Evolutionary conservation across 192 early-diverging fungal species (phyloP).

Genomic region (Coemansia sp.): DNA sequence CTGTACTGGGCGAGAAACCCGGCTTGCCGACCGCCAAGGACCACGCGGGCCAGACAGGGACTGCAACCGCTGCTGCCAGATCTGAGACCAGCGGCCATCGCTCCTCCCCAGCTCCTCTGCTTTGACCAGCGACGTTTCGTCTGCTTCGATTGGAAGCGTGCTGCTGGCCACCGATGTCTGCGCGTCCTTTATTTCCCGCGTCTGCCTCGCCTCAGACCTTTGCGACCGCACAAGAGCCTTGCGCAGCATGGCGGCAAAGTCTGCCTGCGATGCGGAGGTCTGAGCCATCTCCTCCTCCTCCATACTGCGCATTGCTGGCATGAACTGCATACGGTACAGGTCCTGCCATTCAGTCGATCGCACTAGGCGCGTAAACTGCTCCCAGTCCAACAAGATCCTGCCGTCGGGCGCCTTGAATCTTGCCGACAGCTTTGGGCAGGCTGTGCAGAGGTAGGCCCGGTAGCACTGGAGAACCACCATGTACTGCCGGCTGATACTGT

Average conservation of each 20-base stretch:
- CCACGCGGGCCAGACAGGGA: slow-evolving; percentile 22
- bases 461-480: slow-evolving; percentile 22
- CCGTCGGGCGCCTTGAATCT: neutral
- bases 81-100: slow-evolving; percentile 13
- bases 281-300: slow-evolving; percentile 33
- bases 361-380: slow-evolving; percentile 6
- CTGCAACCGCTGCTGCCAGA: slow-evolving; percentile 27
- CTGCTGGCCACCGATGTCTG: slow-evolving; percentile 23
- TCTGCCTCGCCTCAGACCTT: slow-evolving; percentile 6
- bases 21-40: slow-evolving; percentile 10
- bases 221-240: slow-evolving; percentile 17
- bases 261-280: slow-evolving; percentile 7
- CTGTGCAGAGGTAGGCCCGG: neutral
- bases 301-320: slow-evolving; percentile 33
- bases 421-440: neutral
- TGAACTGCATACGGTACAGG: slow-evolving; percentile 22
- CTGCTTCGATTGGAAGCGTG: slow-evolving; percentile 24
- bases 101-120: neutral
- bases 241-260: slow-evolving; percentile 17
- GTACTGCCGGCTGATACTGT: slow-evolving; percentile 22
- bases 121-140: slow-evolving; percentile 15
- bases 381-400: neutral
- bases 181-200: slow-evolving; percentile 15
- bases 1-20: neutral
- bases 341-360: slow-evolving; percentile 24